Base-by-base conservation (phyloP, 106 monocot species). In the Dendrobium huoshanense region DNA sequence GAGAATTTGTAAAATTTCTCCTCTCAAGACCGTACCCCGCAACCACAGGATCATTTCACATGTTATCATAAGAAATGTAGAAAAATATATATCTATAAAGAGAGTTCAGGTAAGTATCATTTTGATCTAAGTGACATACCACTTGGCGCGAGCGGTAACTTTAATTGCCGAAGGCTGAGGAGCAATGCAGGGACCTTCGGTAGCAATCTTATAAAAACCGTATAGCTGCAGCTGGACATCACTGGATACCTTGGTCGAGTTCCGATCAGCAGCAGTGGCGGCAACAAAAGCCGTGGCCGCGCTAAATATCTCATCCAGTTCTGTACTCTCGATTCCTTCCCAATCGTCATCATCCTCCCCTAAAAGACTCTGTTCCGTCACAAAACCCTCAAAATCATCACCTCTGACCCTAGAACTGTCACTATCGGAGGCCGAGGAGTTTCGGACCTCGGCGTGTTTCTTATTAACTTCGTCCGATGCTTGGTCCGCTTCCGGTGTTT, bases 321-420 rank as follows among this genome's bases (percentile, higher is more conserved):
- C 99, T 19, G 93, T 95, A 82, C 91, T 93, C 87, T 99, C 99
- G 6, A 99, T 86, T 67, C 99, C 95, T 78, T 99, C 99, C 99
- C 99, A 99, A 41, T 95, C 95, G 22, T 94, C 92, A 9, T 88
- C 80, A 6, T 78, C 83, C 9, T 74, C 85, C 9, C 17, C 81
- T 43, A 49, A 25, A 1, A 55, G 20, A 37, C 80, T 47, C 49
- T 18, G 65, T 16, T 56, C 82, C 3, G 65, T 58, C 6, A 54
- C 33, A 41, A 55, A 74, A 15, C 19, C 25, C 74, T 47, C 84
- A 65, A 37, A 61, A 29, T 72, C 73, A 64, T 31, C 67, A 9
- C 31, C 81, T 41, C 24, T 70, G 31, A 75, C 55, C 17, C 43
- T 56, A 29, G 31, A 47, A 24, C 67, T 77, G 72, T 80, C 61